Conservation (phyloP, 306 rosid genomes). For the Cicer judaicum region DNA sequence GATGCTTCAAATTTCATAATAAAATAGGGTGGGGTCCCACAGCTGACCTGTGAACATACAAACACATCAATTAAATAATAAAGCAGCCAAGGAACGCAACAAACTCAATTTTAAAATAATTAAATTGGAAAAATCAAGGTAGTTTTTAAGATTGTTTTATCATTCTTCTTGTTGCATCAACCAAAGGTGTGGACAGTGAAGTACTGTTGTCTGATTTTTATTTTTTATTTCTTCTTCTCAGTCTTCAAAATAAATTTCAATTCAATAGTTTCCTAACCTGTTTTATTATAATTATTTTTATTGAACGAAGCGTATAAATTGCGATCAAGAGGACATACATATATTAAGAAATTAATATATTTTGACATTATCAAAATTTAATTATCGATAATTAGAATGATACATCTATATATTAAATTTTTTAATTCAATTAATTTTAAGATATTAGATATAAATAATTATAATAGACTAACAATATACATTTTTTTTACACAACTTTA, state of each 20-base stretch:
- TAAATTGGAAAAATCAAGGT: slow-evolving; percentile 56
- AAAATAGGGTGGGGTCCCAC: background rate
- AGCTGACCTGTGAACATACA: slow-evolving; percentile 30
- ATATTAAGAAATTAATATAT: too few species aligned
- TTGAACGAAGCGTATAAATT: too few species aligned
- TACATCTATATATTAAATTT: too few species aligned
- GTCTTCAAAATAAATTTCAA: background rate
- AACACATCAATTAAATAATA: slow-evolving; percentile 16
- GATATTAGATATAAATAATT: too few species aligned
- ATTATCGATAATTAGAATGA: too few species aligned
- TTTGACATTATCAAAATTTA: too few species aligned
- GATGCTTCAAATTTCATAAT: slow-evolving; percentile 14
- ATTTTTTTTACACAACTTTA: too few species aligned
- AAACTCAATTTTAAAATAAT: slow-evolving; percentile 31
- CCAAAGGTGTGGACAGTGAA: slow-evolving; percentile 19
- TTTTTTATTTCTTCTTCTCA: slow-evolving; percentile 5
- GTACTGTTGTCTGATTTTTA: slow-evolving; percentile 39
- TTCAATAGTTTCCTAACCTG: too few species aligned
- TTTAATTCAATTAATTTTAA: too few species aligned
- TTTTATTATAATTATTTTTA: too few species aligned
- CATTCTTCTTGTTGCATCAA: slow-evolving; percentile 42
- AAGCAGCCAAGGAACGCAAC: slow-evolving; percentile 27
- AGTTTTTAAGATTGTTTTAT: slow-evolving; percentile 46
- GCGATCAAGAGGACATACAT: too few species aligned
- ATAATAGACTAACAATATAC: too few species aligned